Evolutionary conservation across 768 basidiomycete genomes (phyloP), one percentile per base, ranked within the genome.

Genomic region (Rickenella mellea): DNA sequence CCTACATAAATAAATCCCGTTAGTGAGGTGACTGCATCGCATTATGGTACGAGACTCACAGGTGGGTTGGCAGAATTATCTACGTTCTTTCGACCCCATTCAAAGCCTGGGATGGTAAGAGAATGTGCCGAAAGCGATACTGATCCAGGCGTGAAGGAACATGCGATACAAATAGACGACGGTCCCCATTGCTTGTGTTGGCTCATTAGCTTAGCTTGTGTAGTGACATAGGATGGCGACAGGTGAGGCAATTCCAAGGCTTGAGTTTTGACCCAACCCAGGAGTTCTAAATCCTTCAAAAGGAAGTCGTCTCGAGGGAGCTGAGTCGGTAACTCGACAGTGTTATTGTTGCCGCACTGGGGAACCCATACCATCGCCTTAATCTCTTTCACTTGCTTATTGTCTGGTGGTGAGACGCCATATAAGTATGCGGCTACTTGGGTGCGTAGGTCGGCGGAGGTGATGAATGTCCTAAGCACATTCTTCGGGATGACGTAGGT

Each of bases 401-500:
- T 98, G 62, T 97, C 94, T 5, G 88, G 77, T 4, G 94, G 92
- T 5, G 91, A 93, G 15, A 73, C 73, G 49, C 96, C 96, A 57
- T 94, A 99, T 44, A 99, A 58, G 71, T 80, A 96, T 3, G 81
- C 94, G 1, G 91, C 91, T 27, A 96, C 86, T 63, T 98, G 94
- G 2, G 96, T 94, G 27, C 96, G 86, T 26, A 98, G 73, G 63
- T 99, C 96, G 20, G 92, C 78, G n/a, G 89, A 84, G 17, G 84
- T 77, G 53, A 98, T 85, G 67, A 99, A 97, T 3, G 91, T 83
- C 36, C 88, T 83, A 25, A 99, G 70, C 41, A 98, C 74, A 61
- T 99, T 99, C 74, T 99, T 99, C 22, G 96, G 93, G 41, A 99
- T 70, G 41, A 99, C 91, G 55, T 89, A 98, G 27, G 96, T 99